Base-by-base conservation (phyloP, 352 stramenopile species). In the Pythium brachiatum region DNA sequence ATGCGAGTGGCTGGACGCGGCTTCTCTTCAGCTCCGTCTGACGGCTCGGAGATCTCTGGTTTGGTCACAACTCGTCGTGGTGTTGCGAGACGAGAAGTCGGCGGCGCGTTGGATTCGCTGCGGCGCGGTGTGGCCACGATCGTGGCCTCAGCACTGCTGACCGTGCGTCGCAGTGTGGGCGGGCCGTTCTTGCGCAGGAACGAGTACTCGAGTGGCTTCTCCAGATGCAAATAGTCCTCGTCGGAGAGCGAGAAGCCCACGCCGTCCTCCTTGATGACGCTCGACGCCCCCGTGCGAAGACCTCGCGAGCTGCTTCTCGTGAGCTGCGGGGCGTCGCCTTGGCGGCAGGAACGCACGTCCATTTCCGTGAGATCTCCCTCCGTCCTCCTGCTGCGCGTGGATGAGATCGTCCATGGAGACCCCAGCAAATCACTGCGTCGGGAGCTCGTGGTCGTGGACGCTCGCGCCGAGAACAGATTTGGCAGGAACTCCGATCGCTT, bases 181-280 rank as follows among this genome's bases (percentile, higher is more conserved):
- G 58, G 48, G 1, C 58, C 58, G 13, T 26, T 26, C 46, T 56
- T 62, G 27, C 58, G 58, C 31, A 57, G 31, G 38, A 65, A 69
- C 32, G 70, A 65, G 20, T 66, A 79, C 53, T 76, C 65, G 20
- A 64, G 62, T 13, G 57, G 63, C 31, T 75, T 74, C 32, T 92
- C 80, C 27, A 86, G 75, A 11, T 78, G 77, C 47, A 92, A 73
- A 36, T 86, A 92, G 46, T 92, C 79, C 66, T 88, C 79, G 23
- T 91, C 82, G 7, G 82, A 91, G 13, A 91, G 72, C 13, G 72
- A 79, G 21, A 79, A 76, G 15, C 72, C 72, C 16, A 76, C 72
- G 43, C 62, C 56, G 29, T 76, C 72, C 32, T 80, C 73, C 32
- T 73, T 64, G 53, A 77, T 63, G 25, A 68, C 58, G 34, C 47